These are phyloP conservation scores for Solanum megistacrolobum DNA, from an alignment of 257 asterid species.

Conservation along the genomic window DNA sequence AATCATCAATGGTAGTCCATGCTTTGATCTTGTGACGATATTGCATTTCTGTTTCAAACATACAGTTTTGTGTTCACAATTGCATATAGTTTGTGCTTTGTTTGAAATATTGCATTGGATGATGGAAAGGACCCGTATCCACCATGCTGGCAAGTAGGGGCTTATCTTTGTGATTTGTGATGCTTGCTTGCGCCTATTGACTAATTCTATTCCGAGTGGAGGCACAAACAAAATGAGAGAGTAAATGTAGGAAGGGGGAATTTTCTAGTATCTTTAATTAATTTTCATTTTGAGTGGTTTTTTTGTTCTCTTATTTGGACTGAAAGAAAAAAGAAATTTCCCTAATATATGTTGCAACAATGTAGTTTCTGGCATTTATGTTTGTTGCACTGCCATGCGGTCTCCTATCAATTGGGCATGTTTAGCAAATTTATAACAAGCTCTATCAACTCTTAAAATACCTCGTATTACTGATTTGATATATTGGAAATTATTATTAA, in stretches of 20 bases:
- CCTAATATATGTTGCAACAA: neutral
- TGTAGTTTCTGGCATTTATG: neutral
- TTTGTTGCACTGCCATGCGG: neutral
- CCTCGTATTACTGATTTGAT: neutral
- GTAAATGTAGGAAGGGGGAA: neutral
- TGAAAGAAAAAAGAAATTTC: neutral
- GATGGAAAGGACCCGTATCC: neutral
- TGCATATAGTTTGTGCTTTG: neutral
- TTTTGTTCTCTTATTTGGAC: neutral
- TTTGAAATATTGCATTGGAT: neutral
- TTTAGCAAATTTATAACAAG: neutral
- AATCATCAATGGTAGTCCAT: neutral
- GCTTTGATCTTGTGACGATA: neutral
- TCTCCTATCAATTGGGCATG: neutral
- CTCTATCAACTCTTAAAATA: neutral
- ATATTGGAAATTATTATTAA: neutral
- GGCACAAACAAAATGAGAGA: neutral
- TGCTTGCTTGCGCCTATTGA: neutral
- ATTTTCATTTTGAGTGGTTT: neutral
- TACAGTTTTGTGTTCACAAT: neutral
- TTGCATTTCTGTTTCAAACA: neutral
- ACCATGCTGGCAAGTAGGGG: neutral
- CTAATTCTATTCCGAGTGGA: neutral
- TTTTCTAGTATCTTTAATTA: neutral
- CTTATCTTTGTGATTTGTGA: neutral